Base-by-base conservation (phyloP, 768 basidiomycete genomes). In the Mycena vitilis region DNA sequence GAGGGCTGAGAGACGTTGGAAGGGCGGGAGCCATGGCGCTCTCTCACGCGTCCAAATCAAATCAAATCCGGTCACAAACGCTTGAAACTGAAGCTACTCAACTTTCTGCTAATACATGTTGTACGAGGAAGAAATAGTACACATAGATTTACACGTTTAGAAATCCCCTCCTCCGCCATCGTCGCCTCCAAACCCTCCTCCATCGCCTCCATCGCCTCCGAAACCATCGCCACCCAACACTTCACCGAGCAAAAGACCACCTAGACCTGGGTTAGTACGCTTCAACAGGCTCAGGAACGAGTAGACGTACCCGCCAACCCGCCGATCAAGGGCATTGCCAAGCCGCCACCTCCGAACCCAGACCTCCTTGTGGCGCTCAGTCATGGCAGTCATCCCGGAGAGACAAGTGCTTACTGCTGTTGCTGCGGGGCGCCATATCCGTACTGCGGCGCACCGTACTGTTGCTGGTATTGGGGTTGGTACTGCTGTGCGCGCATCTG, bases 1-100 rank as follows among this genome's bases (percentile, higher is more conserved):
- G 94, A 8, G 94, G 94, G 75, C 92, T 91, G 73, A 95, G 81
- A 47, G 94, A 95, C 58, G 84, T 82, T 4, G 94, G 93, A 47
- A 95, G 74, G 48, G 81, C 78, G 23, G 84, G 85, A 55, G 87
- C 78, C 85, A 88, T 88, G 53, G 9, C 54, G 52, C 34, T 54
- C 8, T 10, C 22, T 49, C 48, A 49, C 52, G 52, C 5, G 11
- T 23, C 2, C 3, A 6, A 30, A 30, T 30, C 3, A 30, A 30
- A 30, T 30, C 30, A 30, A 30, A 30, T 30, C 3, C 30, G 30
- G 30, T 30, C 3, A 30, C 30, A 30, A 30, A n/a, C n/a, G n/a
- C n/a, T n/a, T n/a, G n/a, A n/a, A 30, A 30, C 30, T 30, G 30
- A 38, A 38, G 20, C 30, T 53, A 53, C 15, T 36, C 6, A 7